Evolutionary conservation across 2,329 filamentous ascomycete genomes (phyloP), one percentile per base, ranked within the genome.

Genomic region (Amphichorda felina): DNA sequence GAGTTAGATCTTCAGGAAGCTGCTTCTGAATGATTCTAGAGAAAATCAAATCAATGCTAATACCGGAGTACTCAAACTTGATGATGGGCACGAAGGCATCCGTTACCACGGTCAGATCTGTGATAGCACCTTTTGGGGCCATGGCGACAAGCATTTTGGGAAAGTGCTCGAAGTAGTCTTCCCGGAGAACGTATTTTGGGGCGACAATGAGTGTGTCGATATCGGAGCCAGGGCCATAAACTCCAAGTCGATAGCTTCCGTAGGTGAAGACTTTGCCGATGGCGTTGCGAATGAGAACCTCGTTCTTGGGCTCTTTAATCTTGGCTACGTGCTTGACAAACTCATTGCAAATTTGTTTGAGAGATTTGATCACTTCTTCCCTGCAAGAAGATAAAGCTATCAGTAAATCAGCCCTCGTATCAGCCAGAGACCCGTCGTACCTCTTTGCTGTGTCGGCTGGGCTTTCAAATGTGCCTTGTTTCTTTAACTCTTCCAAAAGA

Each of bases 81-180:
- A 98, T 96, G 54, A 98, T 94, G 33, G 91, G 91, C 7, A 96
- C 89, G 50, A 85, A 94, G 4, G 89, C 86, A 50, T 94, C 89
- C 33, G 80, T 80, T 26, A 98, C 91, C 0, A 82, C 75, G 2
- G 84, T 80, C 49, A 95, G 68, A 53, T 93, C 85, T 40, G 82
- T 81, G 47, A 96, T 85, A 40, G 87, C 71, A n/a, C 79, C 82
- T 26, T 75, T 64, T 8, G 82, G 75, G 2, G 84, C 78, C 72
- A 91, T 80, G 45, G 79, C 70, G 46, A 80, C 64, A 33, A 98
- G 73, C 33, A 93, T 63, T 15, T 74, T 66, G n/a, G 88, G 88
- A 47, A 95, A 95, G 48, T 82, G 68, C 35, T 82, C 66, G 63
- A 98, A 98, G 64, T 94, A 98, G 58, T 98, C 86, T 22, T 89